Base-by-base conservation (phyloP, 2,329 filamentous ascomycete genomes). In the Trichoderma endophyticum region DNA sequence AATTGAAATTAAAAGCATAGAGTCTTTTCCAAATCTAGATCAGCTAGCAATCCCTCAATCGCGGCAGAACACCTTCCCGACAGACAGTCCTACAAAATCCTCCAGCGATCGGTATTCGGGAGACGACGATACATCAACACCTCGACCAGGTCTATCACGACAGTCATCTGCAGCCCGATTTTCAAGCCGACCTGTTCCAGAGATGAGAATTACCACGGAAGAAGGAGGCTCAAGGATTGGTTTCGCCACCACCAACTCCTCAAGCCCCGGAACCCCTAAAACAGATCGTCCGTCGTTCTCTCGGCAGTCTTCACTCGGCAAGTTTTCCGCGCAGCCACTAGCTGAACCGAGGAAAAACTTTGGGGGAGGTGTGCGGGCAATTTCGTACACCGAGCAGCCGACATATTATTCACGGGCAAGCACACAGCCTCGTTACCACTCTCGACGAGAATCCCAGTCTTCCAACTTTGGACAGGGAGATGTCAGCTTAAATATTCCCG, bases 131-230 rank as follows among this genome's bases (percentile, higher is more conserved):
- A 54, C 74, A 28, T 79, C 80, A 54, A 74, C 77, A 60, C 77
- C 74, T 65, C 83, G 85, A 34, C 88, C 88, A 7, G 80, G 81
- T 15, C 80, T 87, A 9, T 87, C 87, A 2, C 82, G 86, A 6
- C 85, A 89, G 68, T 83, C 86, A 26, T 89, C 83, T 1, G 77
- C 86, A 2, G 82, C 87, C 59, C 88, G 89, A 48, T 95, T 95
- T 79, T 91, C 90, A 0, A 94, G 91, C 65, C 89, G 89, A 6
- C 89, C 92, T 0, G 89, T 93, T 1, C 93, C 93, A 0, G 89
- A 92, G 74, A 91, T 92, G 2, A 88, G 86, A 73, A 86, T 94
- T 26, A 88, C 88, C 3, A 84, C 85, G 1, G 88, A 92, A 73
- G 92, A 91, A 71, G 89, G 87, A 1, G 77, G 77, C 1, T 84